phyloP scores from a whole-genome alignment of 139 green algal genomes.

The Spirogloea muscicola region DNA sequence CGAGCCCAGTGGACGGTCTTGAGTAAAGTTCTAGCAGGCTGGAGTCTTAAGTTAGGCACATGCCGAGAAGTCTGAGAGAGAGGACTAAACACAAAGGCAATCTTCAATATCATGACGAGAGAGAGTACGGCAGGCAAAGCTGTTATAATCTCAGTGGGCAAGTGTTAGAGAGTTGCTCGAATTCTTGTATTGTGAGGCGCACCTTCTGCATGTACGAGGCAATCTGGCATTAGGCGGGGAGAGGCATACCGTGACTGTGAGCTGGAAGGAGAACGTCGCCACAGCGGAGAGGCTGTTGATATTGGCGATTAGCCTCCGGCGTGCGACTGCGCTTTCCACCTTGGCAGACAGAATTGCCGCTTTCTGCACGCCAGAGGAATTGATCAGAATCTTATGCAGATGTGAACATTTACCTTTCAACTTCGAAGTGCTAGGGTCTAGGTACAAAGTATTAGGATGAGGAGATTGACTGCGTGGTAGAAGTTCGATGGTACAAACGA shows the following conservation, averaged over 20 bases:
- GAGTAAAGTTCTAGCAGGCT: too few species aligned
- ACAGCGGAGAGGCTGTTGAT: conserved; percentile 31
- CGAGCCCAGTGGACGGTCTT: too few species aligned
- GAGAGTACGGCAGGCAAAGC: not conserved
- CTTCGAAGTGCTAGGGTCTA: not conserved
- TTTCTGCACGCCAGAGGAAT: not conserved
- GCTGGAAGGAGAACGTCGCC: conserved; percentile 23
- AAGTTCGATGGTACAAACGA: not conserved
- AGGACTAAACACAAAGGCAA: not conserved
- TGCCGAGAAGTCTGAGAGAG: not conserved
- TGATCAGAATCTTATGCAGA: not conserved
- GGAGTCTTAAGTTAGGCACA: too few species aligned
- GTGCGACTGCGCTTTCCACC: not conserved
- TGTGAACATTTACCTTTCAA: not conserved
- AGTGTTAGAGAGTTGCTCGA: not conserved
- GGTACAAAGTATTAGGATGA: not conserved
- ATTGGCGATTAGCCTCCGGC: conserved; percentile 17
- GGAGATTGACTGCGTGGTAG: not conserved
- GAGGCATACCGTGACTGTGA: conserved; percentile 23
- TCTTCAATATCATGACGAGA: not conserved
- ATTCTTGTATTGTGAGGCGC: not conserved
- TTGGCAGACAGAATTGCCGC: conserved; percentile 8
- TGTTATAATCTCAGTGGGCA: not conserved
- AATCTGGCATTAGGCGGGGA: not conserved
- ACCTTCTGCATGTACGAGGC: not conserved